Percentiles rank a stretch among this genome's conserved stretches.
Conservation (phyloP, 2,329 filamentous ascomycete genomes). For the Ascochyta pisi region DNA sequence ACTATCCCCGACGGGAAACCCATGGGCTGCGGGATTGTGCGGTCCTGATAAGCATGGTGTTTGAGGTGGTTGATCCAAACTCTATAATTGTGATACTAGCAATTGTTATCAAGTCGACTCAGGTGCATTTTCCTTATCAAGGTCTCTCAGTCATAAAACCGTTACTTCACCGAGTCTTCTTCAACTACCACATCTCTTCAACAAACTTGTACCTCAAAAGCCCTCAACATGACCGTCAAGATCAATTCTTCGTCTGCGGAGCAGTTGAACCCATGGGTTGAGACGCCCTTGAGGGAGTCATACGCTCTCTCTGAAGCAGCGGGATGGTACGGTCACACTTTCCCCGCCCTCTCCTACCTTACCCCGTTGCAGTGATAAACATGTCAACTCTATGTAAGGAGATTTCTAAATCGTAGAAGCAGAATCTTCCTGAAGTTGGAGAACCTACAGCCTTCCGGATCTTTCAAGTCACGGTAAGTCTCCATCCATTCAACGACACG, state of each 20-base stretch:
- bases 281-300: slow-evolving; percentile 75
- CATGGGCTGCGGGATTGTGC: slow-evolving; percentile 25
- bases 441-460: slow-evolving; percentile 81
- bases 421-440: slow-evolving; percentile 87
- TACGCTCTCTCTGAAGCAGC: slow-evolving; percentile 70
- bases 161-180: not conserved
- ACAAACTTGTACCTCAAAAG: not conserved
- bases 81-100: slow-evolving; percentile 10
- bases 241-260: slow-evolving; percentile 28
- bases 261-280: slow-evolving; percentile 63
- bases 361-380: not conserved
- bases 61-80: slow-evolving; percentile 6
- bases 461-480: slow-evolving; percentile 74
- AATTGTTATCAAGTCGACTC: slow-evolving; percentile 9
- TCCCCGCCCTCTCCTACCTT: slow-evolving; percentile 1
- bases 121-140: slow-evolving; percentile 5
- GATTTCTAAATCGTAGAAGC: slow-evolving; percentile 54
- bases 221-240: slow-evolving; percentile 35
- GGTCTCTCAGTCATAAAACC: not conserved
- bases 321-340: slow-evolving; percentile 68
- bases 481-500: not conserved
- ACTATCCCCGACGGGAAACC: slow-evolving; percentile 21
- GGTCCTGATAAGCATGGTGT: slow-evolving; percentile 33
- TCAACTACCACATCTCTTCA: slow-evolving; percentile 14
- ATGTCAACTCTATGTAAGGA: slow-evolving; percentile 24